phyloP scores from a whole-genome alignment of 495 filamentous ascomycete species.

The Cercophora scortea region DNA sequence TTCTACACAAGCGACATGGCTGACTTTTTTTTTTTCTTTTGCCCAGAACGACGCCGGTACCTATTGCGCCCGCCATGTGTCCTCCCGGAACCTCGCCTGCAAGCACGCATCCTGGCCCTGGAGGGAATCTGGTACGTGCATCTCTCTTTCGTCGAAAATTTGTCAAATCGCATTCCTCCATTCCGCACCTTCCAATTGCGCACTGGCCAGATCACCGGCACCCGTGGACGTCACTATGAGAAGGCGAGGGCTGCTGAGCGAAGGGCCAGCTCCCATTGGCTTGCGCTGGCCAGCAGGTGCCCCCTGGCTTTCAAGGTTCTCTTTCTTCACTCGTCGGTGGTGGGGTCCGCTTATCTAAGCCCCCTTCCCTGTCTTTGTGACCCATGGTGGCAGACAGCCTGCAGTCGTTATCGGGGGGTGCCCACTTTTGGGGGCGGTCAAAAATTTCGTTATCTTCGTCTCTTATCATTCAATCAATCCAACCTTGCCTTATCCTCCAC shows the following conservation, averaged over 20 bases:
- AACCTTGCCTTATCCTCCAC: no score
- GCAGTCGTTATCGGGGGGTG: constrained; percentile 3
- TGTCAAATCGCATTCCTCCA: not conserved
- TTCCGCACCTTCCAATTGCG: not conserved
- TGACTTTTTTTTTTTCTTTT: no score
- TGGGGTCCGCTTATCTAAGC: constrained; percentile 18
- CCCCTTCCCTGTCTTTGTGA: not conserved
- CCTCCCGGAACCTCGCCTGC: constrained; percentile 59
- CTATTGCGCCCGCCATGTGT: constrained; percentile 28
- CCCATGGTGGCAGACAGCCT: not conserved
- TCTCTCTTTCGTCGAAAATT: constrained; percentile 3
- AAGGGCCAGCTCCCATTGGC: constrained; percentile 10
- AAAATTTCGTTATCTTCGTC: constrained; percentile 29
- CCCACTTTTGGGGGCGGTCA: constrained; percentile 18
- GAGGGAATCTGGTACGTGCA: constrained; percentile 57
- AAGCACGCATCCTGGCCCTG: constrained; percentile 57
- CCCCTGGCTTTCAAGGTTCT: not conserved
- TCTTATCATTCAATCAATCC: constrained; percentile 15
- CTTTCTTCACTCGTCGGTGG: not conserved
- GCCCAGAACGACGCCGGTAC: constrained; percentile 10
- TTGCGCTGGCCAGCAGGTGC: not conserved
- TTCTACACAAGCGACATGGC: no score
- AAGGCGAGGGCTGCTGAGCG: constrained; percentile 8
- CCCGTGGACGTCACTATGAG: not conserved
- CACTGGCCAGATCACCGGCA: not conserved